These are phyloP conservation scores for Acacia pycnantha DNA, from an alignment of 331 rosid genomes.

Conservation along the genomic window DNA sequence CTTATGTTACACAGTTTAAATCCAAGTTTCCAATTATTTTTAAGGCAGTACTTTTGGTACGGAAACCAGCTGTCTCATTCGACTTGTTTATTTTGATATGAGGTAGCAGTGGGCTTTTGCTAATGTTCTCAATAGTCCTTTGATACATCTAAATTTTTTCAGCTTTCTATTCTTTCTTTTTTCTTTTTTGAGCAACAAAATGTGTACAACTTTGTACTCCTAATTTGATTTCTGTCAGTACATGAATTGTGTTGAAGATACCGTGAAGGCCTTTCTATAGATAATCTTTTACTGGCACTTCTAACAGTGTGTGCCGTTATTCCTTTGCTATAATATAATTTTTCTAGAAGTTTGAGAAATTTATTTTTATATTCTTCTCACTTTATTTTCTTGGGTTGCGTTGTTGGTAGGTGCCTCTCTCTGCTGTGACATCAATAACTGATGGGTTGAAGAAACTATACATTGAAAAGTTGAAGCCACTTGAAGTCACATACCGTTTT, in stretches of 20 bases:
- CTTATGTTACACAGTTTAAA: background rate
- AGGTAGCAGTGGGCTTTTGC: background rate
- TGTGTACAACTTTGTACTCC: background rate
- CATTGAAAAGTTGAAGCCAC: conserved; percentile 87
- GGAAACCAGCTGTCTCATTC: background rate
- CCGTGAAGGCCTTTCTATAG: background rate
- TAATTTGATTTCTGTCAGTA: background rate
- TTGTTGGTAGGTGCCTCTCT: conserved; percentile 57
- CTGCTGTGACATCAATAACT: conserved; percentile 75
- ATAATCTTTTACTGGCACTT: background rate
- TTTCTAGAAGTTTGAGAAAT: background rate
- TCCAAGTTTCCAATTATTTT: background rate
- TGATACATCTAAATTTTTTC: background rate
- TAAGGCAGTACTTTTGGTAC: background rate
- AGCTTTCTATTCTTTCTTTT: background rate
- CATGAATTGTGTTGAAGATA: background rate
- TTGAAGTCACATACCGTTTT: conserved; percentile 76
- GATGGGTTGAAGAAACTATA: conserved; percentile 91
- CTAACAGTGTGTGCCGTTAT: background rate
- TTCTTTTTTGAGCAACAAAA: background rate
- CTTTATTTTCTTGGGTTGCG: background rate
- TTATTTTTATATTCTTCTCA: background rate
- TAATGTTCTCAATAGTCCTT: background rate
- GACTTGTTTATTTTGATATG: background rate
- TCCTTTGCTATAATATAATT: background rate